phyloP scores from a whole-genome alignment of 2,329 filamentous ascomycete genomes.

The Aspergillus oerlinghausenensis region DNA sequence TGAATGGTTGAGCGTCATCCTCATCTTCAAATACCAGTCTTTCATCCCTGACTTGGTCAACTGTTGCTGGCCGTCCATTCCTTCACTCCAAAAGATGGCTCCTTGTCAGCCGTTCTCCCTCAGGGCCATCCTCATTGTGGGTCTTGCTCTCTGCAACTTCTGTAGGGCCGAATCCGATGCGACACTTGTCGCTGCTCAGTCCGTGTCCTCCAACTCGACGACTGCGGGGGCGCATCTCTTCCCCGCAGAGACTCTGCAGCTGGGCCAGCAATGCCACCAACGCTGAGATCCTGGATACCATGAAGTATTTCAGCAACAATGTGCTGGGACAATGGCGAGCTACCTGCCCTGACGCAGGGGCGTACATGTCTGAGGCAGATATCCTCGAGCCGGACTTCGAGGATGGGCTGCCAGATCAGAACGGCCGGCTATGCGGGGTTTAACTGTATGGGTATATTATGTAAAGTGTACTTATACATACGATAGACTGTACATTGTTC shows the following conservation, averaged over 20 bases:
- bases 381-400: slow-evolving; percentile 34
- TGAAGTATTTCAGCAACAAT: slow-evolving; percentile 18
- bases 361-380: slow-evolving; percentile 48
- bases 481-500: not conserved
- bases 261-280: slow-evolving; percentile 25
- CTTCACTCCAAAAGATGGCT: too few relatives aligned
- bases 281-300: slow-evolving; percentile 30
- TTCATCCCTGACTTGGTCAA: too few relatives aligned
- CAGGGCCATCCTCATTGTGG: slow-evolving; percentile 10
- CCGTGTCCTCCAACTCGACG: not conserved
- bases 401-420: slow-evolving; percentile 24
- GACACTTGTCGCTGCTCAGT: slow-evolving; percentile 5
- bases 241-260: slow-evolving; percentile 21
- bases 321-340: slow-evolving; percentile 21
- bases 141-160: slow-evolving; percentile 11
- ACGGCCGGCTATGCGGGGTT: slow-evolving; percentile 41
- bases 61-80: too few relatives aligned
- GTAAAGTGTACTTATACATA: not conserved
- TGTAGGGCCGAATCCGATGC: slow-evolving; percentile 10
- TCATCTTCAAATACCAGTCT: too few relatives aligned
- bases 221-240: slow-evolving; percentile 19
- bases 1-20: too few relatives aligned
- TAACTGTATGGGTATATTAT: not conserved
- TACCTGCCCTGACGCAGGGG: slow-evolving; percentile 21
- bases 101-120: not conserved